phyloP scores from a whole-genome alignment of 1,284 basidiomycete species.

The Sporisorium iseilematis-ciliati region DNA sequence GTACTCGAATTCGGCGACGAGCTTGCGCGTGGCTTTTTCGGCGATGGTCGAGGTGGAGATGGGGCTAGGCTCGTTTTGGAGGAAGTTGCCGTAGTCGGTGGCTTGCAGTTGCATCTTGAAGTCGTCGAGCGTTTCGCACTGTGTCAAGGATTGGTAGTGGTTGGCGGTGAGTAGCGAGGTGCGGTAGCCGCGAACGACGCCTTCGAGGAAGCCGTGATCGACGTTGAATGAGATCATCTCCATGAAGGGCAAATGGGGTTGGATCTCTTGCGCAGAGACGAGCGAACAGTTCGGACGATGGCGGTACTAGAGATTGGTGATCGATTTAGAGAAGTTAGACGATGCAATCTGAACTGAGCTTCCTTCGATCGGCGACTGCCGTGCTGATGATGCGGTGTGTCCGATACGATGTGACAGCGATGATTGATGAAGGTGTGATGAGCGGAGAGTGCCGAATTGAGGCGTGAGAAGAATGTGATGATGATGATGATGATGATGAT shows the following conservation, averaged over 20 bases:
- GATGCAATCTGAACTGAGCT: background rate
- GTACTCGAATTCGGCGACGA: slow-evolving; percentile 98
- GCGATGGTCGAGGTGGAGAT: slow-evolving; percentile 94
- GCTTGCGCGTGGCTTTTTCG: slow-evolving; percentile 91
- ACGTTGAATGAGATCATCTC: slow-evolving; percentile 68
- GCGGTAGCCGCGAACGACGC: slow-evolving; percentile 93
- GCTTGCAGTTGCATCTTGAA: slow-evolving; percentile 80
- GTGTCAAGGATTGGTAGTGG: slow-evolving; percentile 93
- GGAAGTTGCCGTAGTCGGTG: slow-evolving; percentile 98
- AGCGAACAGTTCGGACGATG: background rate
- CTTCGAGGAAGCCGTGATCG: slow-evolving; percentile 73
- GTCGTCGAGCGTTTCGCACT: slow-evolving; percentile 96
- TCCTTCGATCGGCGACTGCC: background rate
- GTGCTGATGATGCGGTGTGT: background rate
- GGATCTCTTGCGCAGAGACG: background rate
- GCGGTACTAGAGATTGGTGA: background rate
- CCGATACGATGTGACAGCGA: background rate
- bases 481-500: background rate
- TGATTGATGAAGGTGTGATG: background rate
- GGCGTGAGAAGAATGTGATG: slow-evolving; percentile 3
- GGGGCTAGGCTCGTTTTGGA: slow-evolving; percentile 95
- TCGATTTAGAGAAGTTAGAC: background rate
- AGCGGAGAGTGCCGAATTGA: slow-evolving; percentile 1
- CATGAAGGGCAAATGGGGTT: slow-evolving; percentile 42
- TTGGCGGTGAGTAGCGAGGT: slow-evolving; percentile 86